Evolutionary conservation across 2,329 filamentous ascomycete species (phyloP), one percentile per base, ranked within the genome.

Genomic region (Sporothrix luriei): DNA sequence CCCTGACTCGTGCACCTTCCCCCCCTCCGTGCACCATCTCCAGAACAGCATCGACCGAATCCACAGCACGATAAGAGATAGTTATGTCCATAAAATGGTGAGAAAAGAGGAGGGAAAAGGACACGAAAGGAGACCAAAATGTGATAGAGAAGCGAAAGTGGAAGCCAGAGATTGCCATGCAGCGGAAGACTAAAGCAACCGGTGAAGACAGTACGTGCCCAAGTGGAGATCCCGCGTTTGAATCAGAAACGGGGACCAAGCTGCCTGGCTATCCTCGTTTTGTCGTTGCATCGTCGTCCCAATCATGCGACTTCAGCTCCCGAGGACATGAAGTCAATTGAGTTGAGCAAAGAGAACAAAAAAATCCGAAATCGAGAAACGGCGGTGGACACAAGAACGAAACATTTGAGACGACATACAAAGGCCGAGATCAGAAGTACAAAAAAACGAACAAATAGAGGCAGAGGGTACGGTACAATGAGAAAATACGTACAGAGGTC

Each of bases 191-290:
- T 68, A 69, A 62, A 21, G 66, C 59, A 59, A 69, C 68, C 68
- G 68, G 69, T 68, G 69, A 69, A 65, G 57, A 66, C 43, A 62
- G 66, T n/a, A 59, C 54, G 59, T 33, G 40, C 26, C 24, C 43
- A 49, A 64, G 43, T 64, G 61, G 61, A 48, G 43, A 11, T 64
- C 61, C 61, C 61, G 61, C 61, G 33, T 21, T 33, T 49, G 24
- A 21, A 70, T 57, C 68, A 71, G 59, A 70, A 40, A 48, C 64
- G 61, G 62, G 55, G 55, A 49, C 62, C 68, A 68, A 49, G 38
- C 69, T 69, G 70, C 70, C 66, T 70, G 69, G 54, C 67, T 67
- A 72, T 69, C 71, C 33, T 40, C 49, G 64, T 62, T 46, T 57
- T 10, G 43, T 62, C 69, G 46, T 40, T 57, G 64, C 54, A 62